Evolutionary conservation across 768 basidiomycete species (phyloP).

Genomic region (Lactifluus hygrophoroides): DNA sequence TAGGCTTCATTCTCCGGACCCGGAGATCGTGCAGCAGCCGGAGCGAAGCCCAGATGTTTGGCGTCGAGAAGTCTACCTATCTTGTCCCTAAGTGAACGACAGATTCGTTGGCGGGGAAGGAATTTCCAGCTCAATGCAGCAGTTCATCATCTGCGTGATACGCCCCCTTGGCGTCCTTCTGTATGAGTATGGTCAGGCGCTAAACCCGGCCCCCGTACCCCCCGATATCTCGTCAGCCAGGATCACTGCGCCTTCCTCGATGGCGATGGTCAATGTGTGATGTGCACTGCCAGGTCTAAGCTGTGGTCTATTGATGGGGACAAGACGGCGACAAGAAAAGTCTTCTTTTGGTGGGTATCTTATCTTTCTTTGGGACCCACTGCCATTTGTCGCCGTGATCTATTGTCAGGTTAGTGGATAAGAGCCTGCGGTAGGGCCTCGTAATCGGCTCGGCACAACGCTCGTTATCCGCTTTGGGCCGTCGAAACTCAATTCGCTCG

Average conservation of each 20-base stretch:
- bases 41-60: background rate
- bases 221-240: background rate
- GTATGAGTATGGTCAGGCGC: no score
- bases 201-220: no score
- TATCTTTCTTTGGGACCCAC: no score
- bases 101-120: no score
- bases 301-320: no score
- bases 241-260: background rate
- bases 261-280: no score
- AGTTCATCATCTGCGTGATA: no score
- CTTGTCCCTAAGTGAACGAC: background rate
- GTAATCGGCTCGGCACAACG: conserved; percentile 13
- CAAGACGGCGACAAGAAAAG: background rate
- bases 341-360: background rate
- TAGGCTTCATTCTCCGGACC: no score
- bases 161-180: no score
- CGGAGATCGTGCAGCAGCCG: no score
- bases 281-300: no score
- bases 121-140: no score
- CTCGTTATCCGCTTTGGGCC: background rate
- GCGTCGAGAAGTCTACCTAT: background rate
- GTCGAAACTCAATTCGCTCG: background rate
- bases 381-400: background rate
- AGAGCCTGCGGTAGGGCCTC: background rate
- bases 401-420: background rate